Conservation (phyloP, 192 early-diverging fungal species). For the Gorgonomyces haynaldii region DNA sequence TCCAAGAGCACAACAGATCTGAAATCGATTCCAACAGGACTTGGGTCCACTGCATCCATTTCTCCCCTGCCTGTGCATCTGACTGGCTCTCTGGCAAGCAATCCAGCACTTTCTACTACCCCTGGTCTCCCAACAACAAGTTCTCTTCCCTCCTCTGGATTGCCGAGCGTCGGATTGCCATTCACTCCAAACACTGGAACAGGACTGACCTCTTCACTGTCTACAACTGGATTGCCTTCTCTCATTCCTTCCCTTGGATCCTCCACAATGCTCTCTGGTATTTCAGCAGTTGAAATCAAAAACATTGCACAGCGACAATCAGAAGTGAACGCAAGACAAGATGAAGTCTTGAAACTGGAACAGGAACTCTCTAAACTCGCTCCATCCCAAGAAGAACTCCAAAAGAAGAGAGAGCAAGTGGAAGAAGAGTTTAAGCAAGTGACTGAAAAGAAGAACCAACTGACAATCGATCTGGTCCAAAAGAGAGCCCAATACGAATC, state of each 20-base stretch:
- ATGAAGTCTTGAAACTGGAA: constrained; percentile 50
- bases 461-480: constrained; percentile 43
- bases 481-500: constrained; percentile 47
- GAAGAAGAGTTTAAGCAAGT: constrained; percentile 53
- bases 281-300: constrained; percentile 6
- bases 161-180: no score
- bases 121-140: no score
- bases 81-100: no score
- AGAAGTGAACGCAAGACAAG: constrained; percentile 43
- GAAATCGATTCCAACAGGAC: no score
- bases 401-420: constrained; percentile 33
- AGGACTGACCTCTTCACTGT: not conserved
- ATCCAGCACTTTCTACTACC: no score
- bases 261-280: not conserved
- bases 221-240: not conserved
- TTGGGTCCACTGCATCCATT: no score
- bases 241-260: not conserved
- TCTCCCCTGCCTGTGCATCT: no score
- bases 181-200: no score
- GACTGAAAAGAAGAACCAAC: constrained; percentile 48
- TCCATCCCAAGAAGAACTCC: constrained; percentile 40
- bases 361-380: constrained; percentile 42
- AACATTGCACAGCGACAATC: constrained; percentile 22
- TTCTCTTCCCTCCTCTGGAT: no score
- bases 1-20: no score